Conservation (phyloP, 1,284 basidiomycete genomes). For the Boletus holoroseus region DNA sequence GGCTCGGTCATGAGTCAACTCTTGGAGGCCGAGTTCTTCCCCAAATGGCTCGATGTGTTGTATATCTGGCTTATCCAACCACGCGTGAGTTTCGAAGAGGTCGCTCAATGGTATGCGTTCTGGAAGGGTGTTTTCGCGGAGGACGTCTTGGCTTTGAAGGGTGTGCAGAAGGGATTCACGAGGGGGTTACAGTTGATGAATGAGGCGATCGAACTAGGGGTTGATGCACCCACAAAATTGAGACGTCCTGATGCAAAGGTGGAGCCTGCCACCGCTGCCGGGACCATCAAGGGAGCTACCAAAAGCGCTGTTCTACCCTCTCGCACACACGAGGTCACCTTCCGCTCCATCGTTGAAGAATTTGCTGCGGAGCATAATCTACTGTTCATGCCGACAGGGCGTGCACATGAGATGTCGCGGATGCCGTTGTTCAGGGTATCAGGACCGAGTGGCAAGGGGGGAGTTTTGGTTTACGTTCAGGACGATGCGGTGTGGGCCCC, state of each 20-base stretch:
- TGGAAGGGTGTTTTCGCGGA: slow-evolving; percentile 84
- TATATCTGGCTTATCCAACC: slow-evolving; percentile 88
- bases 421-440: slow-evolving; percentile 86
- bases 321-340: slow-evolving; percentile 75
- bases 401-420: slow-evolving; percentile 74
- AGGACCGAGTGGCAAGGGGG: slow-evolving; percentile 76
- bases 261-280: slow-evolving; percentile 34
- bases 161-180: slow-evolving; percentile 75
- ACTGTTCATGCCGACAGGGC: slow-evolving; percentile 81
- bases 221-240: slow-evolving; percentile 61
- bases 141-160: slow-evolving; percentile 55
- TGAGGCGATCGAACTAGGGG: slow-evolving; percentile 79
- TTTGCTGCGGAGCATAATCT: slow-evolving; percentile 79
- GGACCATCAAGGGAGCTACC: slow-evolving; percentile 14
- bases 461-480: slow-evolving; percentile 76
- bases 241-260: slow-evolving; percentile 57
- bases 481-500: slow-evolving; percentile 87
- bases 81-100: slow-evolving; percentile 79
- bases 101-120: slow-evolving; percentile 85
- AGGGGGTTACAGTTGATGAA: slow-evolving; percentile 89
- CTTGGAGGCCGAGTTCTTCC: slow-evolving; percentile 89
- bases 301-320: slow-evolving; percentile 34
- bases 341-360: slow-evolving; percentile 88
- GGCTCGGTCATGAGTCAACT: slow-evolving; percentile 74
- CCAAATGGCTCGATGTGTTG: slow-evolving; percentile 91